phyloP scores from a whole-genome alignment of 176 grass and related monocot genomes.

The Oryza coarctata region DNA sequence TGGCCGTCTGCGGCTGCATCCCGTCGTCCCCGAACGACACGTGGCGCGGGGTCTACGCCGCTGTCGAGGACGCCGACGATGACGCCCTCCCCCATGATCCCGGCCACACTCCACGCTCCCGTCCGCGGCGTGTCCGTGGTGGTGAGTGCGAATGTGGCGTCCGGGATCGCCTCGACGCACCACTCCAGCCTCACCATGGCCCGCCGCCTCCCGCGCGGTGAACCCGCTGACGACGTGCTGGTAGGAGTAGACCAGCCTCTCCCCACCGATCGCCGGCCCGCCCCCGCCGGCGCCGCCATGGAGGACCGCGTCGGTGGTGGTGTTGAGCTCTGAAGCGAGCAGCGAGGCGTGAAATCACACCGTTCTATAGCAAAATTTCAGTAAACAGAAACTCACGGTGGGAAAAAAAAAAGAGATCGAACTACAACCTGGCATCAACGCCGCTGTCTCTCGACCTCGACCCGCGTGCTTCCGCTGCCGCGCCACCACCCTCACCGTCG shows the following conservation, averaged over 20 bases:
- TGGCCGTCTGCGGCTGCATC: conserved; percentile 44
- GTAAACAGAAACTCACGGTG: too few species aligned
- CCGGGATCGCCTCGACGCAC: conserved; percentile 47
- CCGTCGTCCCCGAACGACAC: conserved; percentile 32
- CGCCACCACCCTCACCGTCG: too few species aligned
- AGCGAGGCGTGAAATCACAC: conserved; percentile 56
- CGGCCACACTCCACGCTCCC: conserved; percentile 32
- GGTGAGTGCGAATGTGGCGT: not conserved
- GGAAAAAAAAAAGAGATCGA: too few species aligned
- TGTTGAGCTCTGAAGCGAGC: conserved; percentile 37
- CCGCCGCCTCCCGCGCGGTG: conserved; percentile 29
- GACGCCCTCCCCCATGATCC: conserved; percentile 62
- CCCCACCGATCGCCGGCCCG: not conserved
- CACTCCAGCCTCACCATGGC: conserved; percentile 6
- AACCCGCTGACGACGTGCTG: conserved; percentile 54
- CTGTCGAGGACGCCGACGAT: conserved; percentile 57
- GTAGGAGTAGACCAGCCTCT: conserved; percentile 54
- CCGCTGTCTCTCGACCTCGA: too few species aligned
- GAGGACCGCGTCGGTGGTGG: conserved; percentile 23
- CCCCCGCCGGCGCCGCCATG: not conserved
- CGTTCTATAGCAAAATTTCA: too few species aligned
- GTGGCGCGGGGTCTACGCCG: conserved; percentile 55
- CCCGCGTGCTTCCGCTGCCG: too few species aligned
- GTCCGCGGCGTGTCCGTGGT: conserved; percentile 45
- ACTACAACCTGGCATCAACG: too few species aligned